A percentile compares a stretch with the other conserved stretches of the same genome.
Conservation (phyloP, 768 basidiomycete species). For the Psilocybe subaeruginosa region DNA sequence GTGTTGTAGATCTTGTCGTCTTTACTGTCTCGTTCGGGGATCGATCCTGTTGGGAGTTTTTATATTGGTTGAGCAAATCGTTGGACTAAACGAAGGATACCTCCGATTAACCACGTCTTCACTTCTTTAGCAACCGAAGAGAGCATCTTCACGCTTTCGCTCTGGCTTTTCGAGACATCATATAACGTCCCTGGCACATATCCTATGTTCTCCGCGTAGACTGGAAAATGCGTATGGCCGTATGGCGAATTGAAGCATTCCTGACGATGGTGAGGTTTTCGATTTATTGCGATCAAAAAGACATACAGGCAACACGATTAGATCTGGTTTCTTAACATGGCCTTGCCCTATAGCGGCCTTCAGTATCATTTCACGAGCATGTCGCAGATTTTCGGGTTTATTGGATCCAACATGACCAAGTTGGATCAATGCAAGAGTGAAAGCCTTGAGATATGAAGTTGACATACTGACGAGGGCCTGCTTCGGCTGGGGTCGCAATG, state of each 20-base stretch:
- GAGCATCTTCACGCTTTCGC: constrained; percentile 83
- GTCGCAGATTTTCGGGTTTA: constrained; percentile 79
- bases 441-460: constrained; percentile 38
- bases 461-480: not conserved
- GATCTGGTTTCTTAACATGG: constrained; percentile 66
- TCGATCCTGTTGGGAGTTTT: constrained; percentile 65
- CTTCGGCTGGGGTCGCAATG: too few species aligned
- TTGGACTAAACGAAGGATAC: constrained; percentile 37
- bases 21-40: constrained; percentile 77
- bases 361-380: constrained; percentile 81
- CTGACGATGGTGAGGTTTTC: constrained; percentile 35
- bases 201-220: constrained; percentile 80
- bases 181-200: constrained; percentile 62
- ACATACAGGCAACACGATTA: constrained; percentile 84
- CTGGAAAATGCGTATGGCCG: constrained; percentile 77
- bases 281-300: not conserved
- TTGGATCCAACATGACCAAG: constrained; percentile 72
- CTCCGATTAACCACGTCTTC: constrained; percentile 91
- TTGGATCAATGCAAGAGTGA: constrained; percentile 89
- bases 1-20: constrained; percentile 88
- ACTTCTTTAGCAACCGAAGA: constrained; percentile 79
- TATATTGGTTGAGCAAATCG: not conserved
- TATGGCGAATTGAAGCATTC: constrained; percentile 93
- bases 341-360: constrained; percentile 54
- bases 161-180: constrained; percentile 54